Conservation (phyloP, 495 filamentous ascomycete species). For the Neurospora tetrasperma region DNA sequence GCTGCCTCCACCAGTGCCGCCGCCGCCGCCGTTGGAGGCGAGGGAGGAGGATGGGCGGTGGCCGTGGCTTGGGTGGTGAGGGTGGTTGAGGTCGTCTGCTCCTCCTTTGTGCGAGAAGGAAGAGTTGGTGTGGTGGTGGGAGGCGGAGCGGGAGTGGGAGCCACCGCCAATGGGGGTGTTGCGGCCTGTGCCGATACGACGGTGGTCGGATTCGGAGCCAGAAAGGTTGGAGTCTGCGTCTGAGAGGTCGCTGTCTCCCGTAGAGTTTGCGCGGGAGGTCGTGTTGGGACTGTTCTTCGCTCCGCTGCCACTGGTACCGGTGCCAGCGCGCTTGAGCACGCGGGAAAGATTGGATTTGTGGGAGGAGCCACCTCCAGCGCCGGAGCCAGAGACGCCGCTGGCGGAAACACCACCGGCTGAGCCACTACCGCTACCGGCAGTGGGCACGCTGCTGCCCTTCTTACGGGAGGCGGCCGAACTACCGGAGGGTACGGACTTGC, state of each 20-base stretch:
- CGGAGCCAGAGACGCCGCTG: not conserved
- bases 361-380: not conserved
- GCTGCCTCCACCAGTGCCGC: not conserved
- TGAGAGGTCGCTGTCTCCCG: slow-evolving; percentile 52
- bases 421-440: slow-evolving; percentile 39
- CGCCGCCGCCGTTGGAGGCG: not conserved
- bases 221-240: slow-evolving; percentile 45
- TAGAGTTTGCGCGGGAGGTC: slow-evolving; percentile 4
- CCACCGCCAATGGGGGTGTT: slow-evolving; percentile 2
- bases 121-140: slow-evolving; percentile 3
- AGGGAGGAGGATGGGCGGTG: not conserved
- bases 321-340: slow-evolving; percentile 32
- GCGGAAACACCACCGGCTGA: not conserved
- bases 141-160: slow-evolving; percentile 9
- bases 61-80: not conserved
- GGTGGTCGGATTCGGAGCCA: slow-evolving; percentile 40
- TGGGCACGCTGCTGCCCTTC: slow-evolving; percentile 36
- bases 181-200: slow-evolving; percentile 23
- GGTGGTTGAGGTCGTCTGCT: not conserved
- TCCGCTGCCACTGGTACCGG: not conserved
- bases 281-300: slow-evolving; percentile 52
- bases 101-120: slow-evolving; percentile 1
- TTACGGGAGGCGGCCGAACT: slow-evolving; percentile 38
- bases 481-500: slow-evolving; percentile 55
- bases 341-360: slow-evolving; percentile 41